Base-by-base conservation (phyloP, 2,329 filamentous ascomycete species). In the Penicillium griseofulvum region DNA sequence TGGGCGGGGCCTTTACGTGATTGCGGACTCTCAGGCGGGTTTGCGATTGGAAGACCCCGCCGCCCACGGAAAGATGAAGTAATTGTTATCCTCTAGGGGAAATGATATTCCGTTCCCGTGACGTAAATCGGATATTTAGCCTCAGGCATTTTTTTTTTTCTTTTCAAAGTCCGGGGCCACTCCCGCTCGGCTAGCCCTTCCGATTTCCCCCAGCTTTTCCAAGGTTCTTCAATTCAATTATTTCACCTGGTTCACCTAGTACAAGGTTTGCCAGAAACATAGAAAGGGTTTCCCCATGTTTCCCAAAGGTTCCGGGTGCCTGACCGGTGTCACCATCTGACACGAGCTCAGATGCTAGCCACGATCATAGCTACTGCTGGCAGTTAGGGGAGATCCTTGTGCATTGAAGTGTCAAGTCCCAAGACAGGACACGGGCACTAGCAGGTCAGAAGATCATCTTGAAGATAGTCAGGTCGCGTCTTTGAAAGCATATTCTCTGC, bases 1-100 rank as follows among this genome's bases (percentile, higher is more conserved):
- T n/a, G 26, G 54, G 57, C 52, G 60, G 58, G 52, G 43, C 41
- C 49, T 39, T 65, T 65, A 65, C 64, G 62, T 65, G 61, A 65
- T 66, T 22, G 44, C 54, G 55, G 48, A 31, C n/a, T 38, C 55
- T 60, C 58, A 22, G 57, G 61, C 64, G 58, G 16, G 28, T 31
- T 41, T 43, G 52, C 55, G 44, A 66, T 66, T 66, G 64, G 64
- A 57, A 64, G 64, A 56, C 17, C 39, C 42, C 49, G 54, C 64
- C 64, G 64, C 53, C 39, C 49, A 46, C 34, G 38, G 37, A 50
- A 8, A 52, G 46, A 58, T 64, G 57, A 61, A 57, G 58, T 65
- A 62, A 62, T 57, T 33, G 19, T 7, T 10, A 6, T 53, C 34
- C 37, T 31, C 45, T 44, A 39, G 58, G 54, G 52, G 47, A 56